These are phyloP conservation scores for Barnettozyma pratensis DNA, from an alignment of 805 yeast species.

Conservation along the genomic window DNA sequence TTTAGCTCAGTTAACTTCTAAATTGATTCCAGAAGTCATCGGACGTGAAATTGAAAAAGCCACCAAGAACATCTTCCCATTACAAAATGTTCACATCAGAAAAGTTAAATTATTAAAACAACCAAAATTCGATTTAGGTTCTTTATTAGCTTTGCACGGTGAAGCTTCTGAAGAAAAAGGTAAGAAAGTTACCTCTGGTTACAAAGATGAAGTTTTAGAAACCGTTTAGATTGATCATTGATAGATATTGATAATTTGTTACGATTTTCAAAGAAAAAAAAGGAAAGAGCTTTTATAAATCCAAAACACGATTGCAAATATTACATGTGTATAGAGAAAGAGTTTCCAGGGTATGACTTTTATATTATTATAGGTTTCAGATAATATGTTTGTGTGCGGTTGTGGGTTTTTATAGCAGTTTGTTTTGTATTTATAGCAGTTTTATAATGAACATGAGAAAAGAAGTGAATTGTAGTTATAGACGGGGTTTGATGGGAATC, in stretches of 20 bases:
- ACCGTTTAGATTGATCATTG: constrained; percentile 73
- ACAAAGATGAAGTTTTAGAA: constrained; percentile 99
- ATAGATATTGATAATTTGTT: constrained; percentile 97
- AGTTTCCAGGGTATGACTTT: constrained; percentile 93
- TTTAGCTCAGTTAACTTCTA: constrained; percentile 92
- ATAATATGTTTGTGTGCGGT: constrained; percentile 88
- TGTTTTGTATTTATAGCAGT: constrained; percentile 10
- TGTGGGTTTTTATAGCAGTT: constrained; percentile 55
- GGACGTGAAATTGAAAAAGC: constrained; percentile 98
- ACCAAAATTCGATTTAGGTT: constrained; percentile 97
- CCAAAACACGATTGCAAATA: constrained; percentile 37
- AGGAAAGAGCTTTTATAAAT: constrained; percentile 2
- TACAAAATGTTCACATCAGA: constrained; percentile 98
- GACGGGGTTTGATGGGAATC: no score
- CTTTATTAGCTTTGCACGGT: constrained; percentile 95
- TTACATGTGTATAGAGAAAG: constrained; percentile 95
- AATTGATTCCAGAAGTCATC: constrained; percentile 97
- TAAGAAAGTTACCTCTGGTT: constrained; percentile 90
- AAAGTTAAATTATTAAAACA: constrained; percentile 97
- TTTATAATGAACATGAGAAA: constrained; percentile 8
- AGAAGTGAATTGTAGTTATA: background rate
- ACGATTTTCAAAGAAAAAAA: constrained; percentile 75
- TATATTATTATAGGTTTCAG: constrained; percentile 69
- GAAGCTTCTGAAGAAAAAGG: constrained; percentile 95
- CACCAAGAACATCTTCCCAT: constrained; percentile 91